These are phyloP conservation scores for Colletotrichum sp. DNA, from an alignment of 2,329 filamentous ascomycete species.

Conservation along the genomic window DNA sequence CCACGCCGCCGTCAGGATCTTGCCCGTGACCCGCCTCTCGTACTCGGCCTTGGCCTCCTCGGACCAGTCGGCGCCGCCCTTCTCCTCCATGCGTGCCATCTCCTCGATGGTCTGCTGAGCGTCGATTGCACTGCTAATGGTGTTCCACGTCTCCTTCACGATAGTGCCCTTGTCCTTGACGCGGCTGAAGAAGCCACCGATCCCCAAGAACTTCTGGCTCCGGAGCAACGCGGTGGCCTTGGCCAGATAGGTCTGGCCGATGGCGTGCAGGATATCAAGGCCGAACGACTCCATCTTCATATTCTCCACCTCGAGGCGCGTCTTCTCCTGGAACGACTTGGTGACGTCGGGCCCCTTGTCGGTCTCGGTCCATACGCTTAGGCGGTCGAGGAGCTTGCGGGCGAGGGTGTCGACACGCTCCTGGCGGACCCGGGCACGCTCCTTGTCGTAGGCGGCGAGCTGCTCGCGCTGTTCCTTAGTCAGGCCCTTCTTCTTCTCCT, in stretches of 20 bases:
- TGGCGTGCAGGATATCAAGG: slow-evolving; percentile 93
- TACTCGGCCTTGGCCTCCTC: slow-evolving; percentile 97
- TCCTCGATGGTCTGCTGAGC: slow-evolving; percentile 99
- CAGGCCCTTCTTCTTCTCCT: slow-evolving; percentile 86
- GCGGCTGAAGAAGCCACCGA: slow-evolving; percentile 91
- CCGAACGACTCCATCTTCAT: slow-evolving; percentile 99
- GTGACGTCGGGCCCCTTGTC: slow-evolving; percentile 89
- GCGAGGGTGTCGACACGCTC: slow-evolving; percentile 87
- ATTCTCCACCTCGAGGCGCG: slow-evolving; percentile 92
- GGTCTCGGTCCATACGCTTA: slow-evolving; percentile 96
- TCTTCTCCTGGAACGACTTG: slow-evolving; percentile 90
- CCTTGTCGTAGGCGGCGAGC: slow-evolving; percentile 84
- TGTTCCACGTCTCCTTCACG: slow-evolving; percentile 98
- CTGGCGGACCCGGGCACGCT: slow-evolving; percentile 82
- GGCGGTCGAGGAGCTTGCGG: slow-evolving; percentile 85
- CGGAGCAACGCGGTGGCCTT: slow-evolving; percentile 90
- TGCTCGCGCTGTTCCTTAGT: slow-evolving; percentile 94
- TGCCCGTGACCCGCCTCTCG: slow-evolving; percentile 93
- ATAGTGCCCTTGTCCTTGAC: slow-evolving; percentile 96
- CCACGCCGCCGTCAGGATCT: slow-evolving; percentile 97
- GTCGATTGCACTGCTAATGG: slow-evolving; percentile 93
- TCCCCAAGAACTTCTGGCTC: slow-evolving; percentile 95
- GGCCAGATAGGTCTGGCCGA: slow-evolving; percentile 87
- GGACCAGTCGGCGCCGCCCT: slow-evolving; percentile 96
- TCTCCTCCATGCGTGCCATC: slow-evolving; percentile 95